Evolutionary conservation across 768 basidiomycete genomes (phyloP), one percentile per base, ranked within the genome.

Genomic region (Lactifluus piperatus): DNA sequence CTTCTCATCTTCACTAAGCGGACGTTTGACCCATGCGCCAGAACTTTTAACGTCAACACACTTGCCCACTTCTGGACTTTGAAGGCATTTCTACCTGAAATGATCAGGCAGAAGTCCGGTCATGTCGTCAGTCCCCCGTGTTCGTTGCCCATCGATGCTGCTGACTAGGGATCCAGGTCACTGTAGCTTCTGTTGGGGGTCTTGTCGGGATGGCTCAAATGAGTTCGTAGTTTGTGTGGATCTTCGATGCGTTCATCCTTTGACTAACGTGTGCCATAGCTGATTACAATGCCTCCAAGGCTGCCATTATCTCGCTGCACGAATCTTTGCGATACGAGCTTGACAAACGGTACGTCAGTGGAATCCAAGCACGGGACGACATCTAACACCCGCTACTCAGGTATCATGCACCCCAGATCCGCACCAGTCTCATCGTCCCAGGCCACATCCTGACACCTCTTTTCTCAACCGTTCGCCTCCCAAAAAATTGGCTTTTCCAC

Each of bases 261-360:
- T 49, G 44, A 24, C 51, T 51, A 29, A 27, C 24, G 24, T 26
- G 36, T 3, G 30, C 46, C 65, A 39, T 56, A 91, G 90, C 85
- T 67, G 92, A 95, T 73, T 98, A 99, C 70, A 80, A 79, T 70
- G 91, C 93, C 9, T 92, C 91, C 26, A 99, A 99, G 74, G 90
- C 93, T 11, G 94, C 94, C n/a, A 68, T 88, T 22, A 75, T 89
- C 16, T 81, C 81, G 32, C 71, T 97, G 46, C 84, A 95, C 65
- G 88, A 94, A 64, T 85, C 88, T 14, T 77, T 99, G 53, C 81
- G 92, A 52, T 88, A 85, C 65, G 95, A 99, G 70, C 81, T 98
- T 18, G 88, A 94, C 69, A 82, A 86, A 45, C 75, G 78, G 86
- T 88, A 70, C 53, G 68, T 37, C 39, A n/a, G 18, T 45, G n/a